Evolutionary conservation across 345 rosid species (phyloP).

Genomic region (Arabis alpina): DNA sequence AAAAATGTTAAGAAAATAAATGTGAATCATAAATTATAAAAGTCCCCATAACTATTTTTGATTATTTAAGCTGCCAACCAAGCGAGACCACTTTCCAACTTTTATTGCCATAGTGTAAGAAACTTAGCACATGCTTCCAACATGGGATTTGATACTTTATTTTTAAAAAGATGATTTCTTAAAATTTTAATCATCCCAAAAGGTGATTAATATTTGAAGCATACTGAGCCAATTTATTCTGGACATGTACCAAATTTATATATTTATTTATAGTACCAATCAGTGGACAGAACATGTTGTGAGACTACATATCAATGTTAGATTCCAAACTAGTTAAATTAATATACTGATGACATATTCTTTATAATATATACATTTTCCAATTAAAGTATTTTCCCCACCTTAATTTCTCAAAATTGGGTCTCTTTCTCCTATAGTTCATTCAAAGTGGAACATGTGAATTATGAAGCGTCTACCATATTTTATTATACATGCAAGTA

Average conservation of each 20-base stretch:
- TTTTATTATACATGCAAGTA: not conserved
- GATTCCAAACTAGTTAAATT: not conserved
- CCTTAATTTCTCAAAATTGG: not conserved
- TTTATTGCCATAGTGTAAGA: conserved; percentile 23
- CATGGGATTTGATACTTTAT: conserved; percentile 40
- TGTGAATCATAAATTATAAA: conserved; percentile 9
- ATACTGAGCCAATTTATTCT: conserved; percentile 12
- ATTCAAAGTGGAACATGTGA: not conserved
- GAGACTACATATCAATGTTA: conserved; percentile 3
- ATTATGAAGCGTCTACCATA: not conserved
- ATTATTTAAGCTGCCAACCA: conserved; percentile 45
- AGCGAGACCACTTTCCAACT: conserved; percentile 44
- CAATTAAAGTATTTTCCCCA: not conserved
- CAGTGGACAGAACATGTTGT: conserved; percentile 3
- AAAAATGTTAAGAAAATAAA: conserved; percentile 8
- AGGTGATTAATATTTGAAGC: conserved; percentile 30
- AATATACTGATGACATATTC: not conserved
- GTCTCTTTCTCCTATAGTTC: not conserved
- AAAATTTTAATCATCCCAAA: conserved; percentile 31
- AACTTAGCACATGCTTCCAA: conserved; percentile 44
- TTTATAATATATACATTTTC: not conserved
- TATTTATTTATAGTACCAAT: conserved; percentile 8
- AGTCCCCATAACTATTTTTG: conserved; percentile 11
- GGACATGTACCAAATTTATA: conserved; percentile 6
- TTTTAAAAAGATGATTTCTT: conserved; percentile 21